phyloP scores from a whole-genome alignment of 2,329 filamentous ascomycete species.

The Cyphellophora europaea region DNA sequence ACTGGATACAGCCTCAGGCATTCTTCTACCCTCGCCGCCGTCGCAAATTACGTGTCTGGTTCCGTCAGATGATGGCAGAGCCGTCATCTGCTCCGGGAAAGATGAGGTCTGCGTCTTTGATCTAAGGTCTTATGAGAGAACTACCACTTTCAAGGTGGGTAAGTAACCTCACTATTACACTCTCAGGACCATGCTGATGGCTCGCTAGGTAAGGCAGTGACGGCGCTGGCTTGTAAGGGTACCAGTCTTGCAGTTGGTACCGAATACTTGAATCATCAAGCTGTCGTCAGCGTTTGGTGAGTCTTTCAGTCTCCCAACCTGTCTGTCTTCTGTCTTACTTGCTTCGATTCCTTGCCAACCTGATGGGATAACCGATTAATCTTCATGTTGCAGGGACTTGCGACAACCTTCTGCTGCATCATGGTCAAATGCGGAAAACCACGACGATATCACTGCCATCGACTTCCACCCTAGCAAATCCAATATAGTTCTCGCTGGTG shows the following conservation, averaged over 20 bases:
- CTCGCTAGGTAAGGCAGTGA: conserved; percentile 13
- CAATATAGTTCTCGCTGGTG: conserved; percentile 48
- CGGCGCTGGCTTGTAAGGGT: conserved; percentile 12
- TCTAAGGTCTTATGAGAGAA: conserved; percentile 8
- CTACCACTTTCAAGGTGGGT: conserved; percentile 13
- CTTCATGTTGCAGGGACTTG: conserved; percentile 27
- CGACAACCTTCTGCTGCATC: conserved; percentile 11
- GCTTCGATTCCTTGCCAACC: too few species aligned
- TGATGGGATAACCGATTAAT: conserved; percentile 4
- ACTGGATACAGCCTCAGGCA: conserved; percentile 3
- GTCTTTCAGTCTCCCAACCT: conserved; percentile 2
- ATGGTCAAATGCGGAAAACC: conserved; percentile 32
- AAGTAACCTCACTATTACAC: background rate
- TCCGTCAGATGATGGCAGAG: conserved; percentile 8
- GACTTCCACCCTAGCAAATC: conserved; percentile 44
- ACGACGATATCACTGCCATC: conserved; percentile 52
- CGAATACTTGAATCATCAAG: conserved; percentile 8
- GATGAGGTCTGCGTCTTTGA: conserved; percentile 16
- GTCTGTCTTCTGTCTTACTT: too few species aligned
- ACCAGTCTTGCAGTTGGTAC: conserved; percentile 15
- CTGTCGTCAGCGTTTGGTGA: conserved; percentile 17
- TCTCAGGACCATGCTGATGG: background rate
- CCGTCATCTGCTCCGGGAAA: conserved; percentile 13
- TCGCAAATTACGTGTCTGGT: conserved; percentile 8
- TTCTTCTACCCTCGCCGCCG: background rate